Evolutionary conservation across 2,329 filamentous ascomycete genomes (phyloP), one percentile per base, ranked within the genome.

Genomic region (Conoideocrella luteorostrata): DNA sequence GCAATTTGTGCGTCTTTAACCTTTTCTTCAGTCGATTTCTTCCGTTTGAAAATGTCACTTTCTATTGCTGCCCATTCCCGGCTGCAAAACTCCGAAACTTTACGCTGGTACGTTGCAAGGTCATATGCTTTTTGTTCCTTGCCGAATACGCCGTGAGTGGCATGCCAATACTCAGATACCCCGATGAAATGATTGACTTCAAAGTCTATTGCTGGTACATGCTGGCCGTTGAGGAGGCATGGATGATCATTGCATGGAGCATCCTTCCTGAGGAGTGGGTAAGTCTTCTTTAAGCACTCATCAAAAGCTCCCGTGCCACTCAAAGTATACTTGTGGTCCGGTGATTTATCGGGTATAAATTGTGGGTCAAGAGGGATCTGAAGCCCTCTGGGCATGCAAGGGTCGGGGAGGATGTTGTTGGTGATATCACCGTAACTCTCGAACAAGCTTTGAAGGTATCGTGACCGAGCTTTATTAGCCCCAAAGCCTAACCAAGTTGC

Each of bases 151-250:
- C 93, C 89, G 56, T 98, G 93, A 0, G 93, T 98, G 0, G 91
- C 95, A 63, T 98, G 93, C 91, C 93, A 98, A 65, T 95, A 98
- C 60, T 98, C 93, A 1, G 91, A 97, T 4, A 98, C 91, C 10
- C 93, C 93, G 22, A 98, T 84, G 57, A 98, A 98, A 62, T 96
- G 94, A 56, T 98, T 98, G 28, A 97, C 83, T 49, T 93, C 84
- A 58, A 97, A 98, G 61, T 98, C 93, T 51, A 98, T 96, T 4
- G 88, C 87, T 2, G 93, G 93, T 1, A 93, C 89, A 59, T 97
- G 89, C 50, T 91, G 82, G 1, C 93, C 90, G 54, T 96, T 88
- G 30, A 98, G 72, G 26, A 98, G 70, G 63, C 93, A 98, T 0
- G 94, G 93, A 21, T 83, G 67, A 56, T 95, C 85, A 4, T 78